These are phyloP conservation scores for Actinomucor elegans DNA, from an alignment of 371 early-diverging fungal species.

Conservation along the genomic window DNA sequence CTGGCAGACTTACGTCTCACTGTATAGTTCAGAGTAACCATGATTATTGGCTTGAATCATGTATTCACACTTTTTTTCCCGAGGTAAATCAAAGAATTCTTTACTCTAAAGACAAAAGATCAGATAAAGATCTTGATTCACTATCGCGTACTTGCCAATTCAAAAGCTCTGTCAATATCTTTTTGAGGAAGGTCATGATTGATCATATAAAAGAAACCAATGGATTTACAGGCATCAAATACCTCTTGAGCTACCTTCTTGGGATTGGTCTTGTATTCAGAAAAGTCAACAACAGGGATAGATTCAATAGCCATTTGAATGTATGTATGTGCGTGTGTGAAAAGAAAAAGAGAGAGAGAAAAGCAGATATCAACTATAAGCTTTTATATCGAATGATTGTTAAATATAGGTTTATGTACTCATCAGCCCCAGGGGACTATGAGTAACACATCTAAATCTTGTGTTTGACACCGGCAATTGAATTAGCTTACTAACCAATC, in stretches of 20 bases:
- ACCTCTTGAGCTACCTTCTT: conserved; percentile 30
- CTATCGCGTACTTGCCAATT: conserved; percentile 24
- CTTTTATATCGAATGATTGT: no score
- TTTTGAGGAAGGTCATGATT: conserved; percentile 53
- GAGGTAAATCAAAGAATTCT: conserved; percentile 47
- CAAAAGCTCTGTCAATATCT: conserved; percentile 56
- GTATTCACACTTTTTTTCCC: conserved; percentile 36
- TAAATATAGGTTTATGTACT: no score
- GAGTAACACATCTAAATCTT: no score
- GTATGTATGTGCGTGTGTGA: not conserved
- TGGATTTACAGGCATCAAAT: conserved; percentile 52
- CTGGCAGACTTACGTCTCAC: conserved; percentile 37
- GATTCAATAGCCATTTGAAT: conserved; percentile 22
- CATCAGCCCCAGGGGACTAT: no score
- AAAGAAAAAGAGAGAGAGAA: not conserved
- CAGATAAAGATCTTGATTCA: not conserved
- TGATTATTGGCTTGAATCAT: conserved; percentile 36
- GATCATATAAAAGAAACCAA: conserved; percentile 66
- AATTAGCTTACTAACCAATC: no score
- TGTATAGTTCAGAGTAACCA: conserved; percentile 43
- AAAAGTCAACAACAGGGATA: conserved; percentile 27
- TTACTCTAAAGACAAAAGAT: conserved; percentile 28
- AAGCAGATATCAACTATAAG: no score
- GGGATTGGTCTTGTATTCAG: conserved; percentile 17
- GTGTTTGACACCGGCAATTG: no score